Conservation (phyloP, 345 rosid genomes). For the Gossypium arboreum region DNA sequence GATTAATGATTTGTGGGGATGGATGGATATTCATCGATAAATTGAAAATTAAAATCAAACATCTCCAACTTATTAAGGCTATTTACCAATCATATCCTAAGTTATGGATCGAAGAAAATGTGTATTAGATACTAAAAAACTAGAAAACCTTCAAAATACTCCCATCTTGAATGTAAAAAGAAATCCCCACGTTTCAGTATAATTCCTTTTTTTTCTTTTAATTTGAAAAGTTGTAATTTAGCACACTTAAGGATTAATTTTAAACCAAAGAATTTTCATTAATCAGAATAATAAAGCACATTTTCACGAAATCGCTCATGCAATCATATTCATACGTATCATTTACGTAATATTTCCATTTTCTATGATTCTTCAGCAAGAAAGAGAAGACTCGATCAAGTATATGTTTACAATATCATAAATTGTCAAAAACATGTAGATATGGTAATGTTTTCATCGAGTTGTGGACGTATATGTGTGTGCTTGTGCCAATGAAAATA, state of each 20-base stretch:
- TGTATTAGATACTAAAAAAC: neutral
- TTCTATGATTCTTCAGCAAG: neutral
- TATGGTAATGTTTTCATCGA: neutral
- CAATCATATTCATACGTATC: neutral
- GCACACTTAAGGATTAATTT: no score
- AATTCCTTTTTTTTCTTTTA: neutral
- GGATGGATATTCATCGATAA: no score
- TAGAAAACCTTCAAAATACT: neutral
- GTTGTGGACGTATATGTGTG: neutral
- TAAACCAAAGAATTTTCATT: neutral
- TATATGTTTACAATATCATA: neutral
- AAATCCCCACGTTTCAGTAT: neutral
- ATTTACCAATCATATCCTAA: neutral
- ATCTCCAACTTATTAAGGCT: neutral
- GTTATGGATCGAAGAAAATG: neutral
- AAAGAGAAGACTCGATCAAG: neutral
- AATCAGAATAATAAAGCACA: neutral
- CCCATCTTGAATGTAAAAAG: neutral
- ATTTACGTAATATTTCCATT: neutral
- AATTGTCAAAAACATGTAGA: neutral
- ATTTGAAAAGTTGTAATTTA: no score
- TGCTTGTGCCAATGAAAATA: neutral
- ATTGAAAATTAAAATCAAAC: neutral
- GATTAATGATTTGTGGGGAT: no score
- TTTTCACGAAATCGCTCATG: neutral